A percentile compares a stretch with the other conserved stretches of the same genome.
Conservation (phyloP, 106 monocot genomes). For the Gastrodia elata region DNA sequence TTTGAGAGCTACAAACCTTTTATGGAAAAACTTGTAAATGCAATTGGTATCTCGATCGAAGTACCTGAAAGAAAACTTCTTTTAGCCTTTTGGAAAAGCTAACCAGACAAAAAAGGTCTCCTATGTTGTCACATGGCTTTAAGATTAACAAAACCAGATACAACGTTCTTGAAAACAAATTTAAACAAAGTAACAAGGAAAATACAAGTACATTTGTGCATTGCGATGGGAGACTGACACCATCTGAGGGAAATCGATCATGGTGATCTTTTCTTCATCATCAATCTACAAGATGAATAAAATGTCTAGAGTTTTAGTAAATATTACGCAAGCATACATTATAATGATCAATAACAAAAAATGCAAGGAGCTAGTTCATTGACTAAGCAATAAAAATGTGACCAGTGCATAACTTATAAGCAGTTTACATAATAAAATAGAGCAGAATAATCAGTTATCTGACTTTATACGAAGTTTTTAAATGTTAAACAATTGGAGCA, state of each 20-base stretch:
- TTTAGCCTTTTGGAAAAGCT: neutral
- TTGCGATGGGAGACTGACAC: conserved; percentile 96
- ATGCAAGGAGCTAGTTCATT: neutral
- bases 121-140: neutral
- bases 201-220: conserved; percentile 69
- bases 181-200: neutral
- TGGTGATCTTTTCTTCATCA: conserved; percentile 75
- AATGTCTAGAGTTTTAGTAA: neutral
- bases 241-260: conserved; percentile 99
- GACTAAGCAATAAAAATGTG: neutral
- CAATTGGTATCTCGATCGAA: conserved; percentile 96
- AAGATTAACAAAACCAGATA: neutral
- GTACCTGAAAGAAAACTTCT: conserved; percentile 53
- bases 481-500: neutral
- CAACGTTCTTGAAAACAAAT: neutral
- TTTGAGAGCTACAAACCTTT: conserved; percentile 43
- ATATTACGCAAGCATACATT: neutral
- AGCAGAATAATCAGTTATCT: neutral
- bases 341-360: neutral
- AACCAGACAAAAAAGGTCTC: neutral
- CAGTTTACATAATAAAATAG: neutral
- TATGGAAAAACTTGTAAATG: conserved; percentile 88
- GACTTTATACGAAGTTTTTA: neutral
- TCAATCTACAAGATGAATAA: conserved; percentile 55
- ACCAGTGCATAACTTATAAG: neutral